Base-by-base conservation (phyloP, 2,329 filamentous ascomycete species). In the Ophiostoma ips region DNA sequence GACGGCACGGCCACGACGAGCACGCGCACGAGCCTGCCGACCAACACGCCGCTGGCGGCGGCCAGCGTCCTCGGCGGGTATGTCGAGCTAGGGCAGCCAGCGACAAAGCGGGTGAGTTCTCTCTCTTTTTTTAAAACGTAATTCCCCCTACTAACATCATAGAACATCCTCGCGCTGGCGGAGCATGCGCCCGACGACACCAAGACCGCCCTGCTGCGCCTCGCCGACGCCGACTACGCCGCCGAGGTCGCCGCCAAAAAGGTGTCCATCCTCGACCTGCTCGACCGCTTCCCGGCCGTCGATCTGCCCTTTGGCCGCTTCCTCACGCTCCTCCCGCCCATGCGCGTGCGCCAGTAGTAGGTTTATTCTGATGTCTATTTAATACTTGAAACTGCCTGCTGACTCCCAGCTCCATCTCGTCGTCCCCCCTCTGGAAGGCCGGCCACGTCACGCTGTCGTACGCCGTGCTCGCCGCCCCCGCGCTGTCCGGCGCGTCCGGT, bases 1-100 rank as follows among this genome's bases (percentile, higher is more conserved):
- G 38, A 19, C 21, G 40, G 38, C 40, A 33, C 13, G 1, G 41
- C 34, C 7, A 64, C 66, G 3, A 70, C 72, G n/a, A 18, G 70
- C 9, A 63, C 68, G 1, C 70, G 69, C 36, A 75, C 72, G 0
- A 68, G 68, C 1, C 66, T 83, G 13, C 80, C 80, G 0, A 73
- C 72, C 0, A 67, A 71, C 37, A 64, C 66, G 1, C 72, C 77
- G 0, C 68, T 86, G 3, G 76, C 81, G 0, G 81, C 79, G 0
- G 69, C 70, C 13, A 77, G 81, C 52, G 68, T 88, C 0, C 70
- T 89, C 5, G 73, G 76, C 2, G 79, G 79, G 1, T 87, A 87
- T 53, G 77, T 88, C 2, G 85, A 90, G 63, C 70, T 89, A 1
- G 74, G 74, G 3, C 82, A 84, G 57, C 83, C 83, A 0, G 83